A percentile compares a stretch with the other conserved stretches of the same genome.
Conservation (phyloP, 2,329 filamentous ascomycete genomes). For the Colletotrichum limetticola region DNA sequence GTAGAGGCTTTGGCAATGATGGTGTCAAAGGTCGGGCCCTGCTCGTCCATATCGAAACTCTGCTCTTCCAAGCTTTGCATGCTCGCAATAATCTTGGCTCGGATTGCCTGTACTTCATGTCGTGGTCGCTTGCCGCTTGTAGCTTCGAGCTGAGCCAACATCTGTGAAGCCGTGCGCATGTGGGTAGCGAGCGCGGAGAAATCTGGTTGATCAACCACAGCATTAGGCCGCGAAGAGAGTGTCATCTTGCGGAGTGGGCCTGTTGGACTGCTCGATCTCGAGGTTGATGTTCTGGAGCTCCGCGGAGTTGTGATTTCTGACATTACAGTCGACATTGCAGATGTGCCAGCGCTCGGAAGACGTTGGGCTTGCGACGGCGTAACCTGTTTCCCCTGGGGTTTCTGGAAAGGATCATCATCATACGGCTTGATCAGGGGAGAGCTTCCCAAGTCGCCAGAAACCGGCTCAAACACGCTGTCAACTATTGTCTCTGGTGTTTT, state of each 20-base stretch:
- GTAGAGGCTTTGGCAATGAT: conserved; percentile 81
- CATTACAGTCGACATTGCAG: conserved; percentile 60
- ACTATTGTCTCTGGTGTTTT: conserved; percentile 55
- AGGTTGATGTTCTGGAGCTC: conserved; percentile 75
- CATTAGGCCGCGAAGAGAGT: conserved; percentile 64
- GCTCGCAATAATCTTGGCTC: conserved; percentile 87
- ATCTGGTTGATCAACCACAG: conserved; percentile 76
- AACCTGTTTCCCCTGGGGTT: conserved; percentile 39
- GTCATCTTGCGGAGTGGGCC: conserved; percentile 70
- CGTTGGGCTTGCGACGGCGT: conserved; percentile 57
- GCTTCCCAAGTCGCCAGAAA: conserved; percentile 80
- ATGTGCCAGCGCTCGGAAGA: conserved; percentile 70
- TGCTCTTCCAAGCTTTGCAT: conserved; percentile 91
- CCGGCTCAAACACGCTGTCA: conserved; percentile 88
- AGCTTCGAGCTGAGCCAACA: conserved; percentile 85
- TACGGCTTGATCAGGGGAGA: conserved; percentile 74
- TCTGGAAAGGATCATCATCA: conserved; percentile 52
- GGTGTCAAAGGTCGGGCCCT: conserved; percentile 80
- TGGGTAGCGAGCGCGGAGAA: conserved; percentile 86
- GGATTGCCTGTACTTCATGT: conserved; percentile 84
- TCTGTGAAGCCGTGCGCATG: conserved; percentile 88
- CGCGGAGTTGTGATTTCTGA: conserved; percentile 73
- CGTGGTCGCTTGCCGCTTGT: conserved; percentile 84
- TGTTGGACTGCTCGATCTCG: conserved; percentile 75
- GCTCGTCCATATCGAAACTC: conserved; percentile 79